These are phyloP conservation scores for Cnidoscolus chayamansa DNA, from an alignment of 441 rosid genomes.

Conservation along the genomic window DNA sequence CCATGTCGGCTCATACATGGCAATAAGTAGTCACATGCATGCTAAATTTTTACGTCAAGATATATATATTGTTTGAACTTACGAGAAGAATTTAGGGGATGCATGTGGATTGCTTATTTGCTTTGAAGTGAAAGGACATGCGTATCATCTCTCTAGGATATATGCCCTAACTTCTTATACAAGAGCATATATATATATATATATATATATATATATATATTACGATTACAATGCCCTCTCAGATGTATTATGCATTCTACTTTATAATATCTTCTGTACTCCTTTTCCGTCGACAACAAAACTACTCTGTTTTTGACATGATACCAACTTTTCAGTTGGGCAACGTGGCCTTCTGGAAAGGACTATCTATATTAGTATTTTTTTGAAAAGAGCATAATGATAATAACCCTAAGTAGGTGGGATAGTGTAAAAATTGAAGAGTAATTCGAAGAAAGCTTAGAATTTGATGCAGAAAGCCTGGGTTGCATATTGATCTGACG, in stretches of 20 bases:
- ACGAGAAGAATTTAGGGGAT: conserved; percentile 9
- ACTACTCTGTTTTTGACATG: background rate
- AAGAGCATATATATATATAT: too few species aligned
- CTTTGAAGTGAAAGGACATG: conserved; percentile 21
- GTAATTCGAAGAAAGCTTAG: background rate
- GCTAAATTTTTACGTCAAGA: conserved; percentile 8
- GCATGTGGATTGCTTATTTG: conserved; percentile 34
- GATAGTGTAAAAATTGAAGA: background rate
- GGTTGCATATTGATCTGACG: too few species aligned
- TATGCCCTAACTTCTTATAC: conserved; percentile 14
- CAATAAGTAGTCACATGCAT: conserved; percentile 43
- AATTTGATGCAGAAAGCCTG: background rate
- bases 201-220: too few species aligned
- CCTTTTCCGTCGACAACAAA: conserved; percentile 20
- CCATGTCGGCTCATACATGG: conserved; percentile 47
- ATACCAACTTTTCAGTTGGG: conserved; percentile 22
- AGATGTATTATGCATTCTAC: background rate
- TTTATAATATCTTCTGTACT: conserved; percentile 6
- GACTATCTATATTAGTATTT: background rate
- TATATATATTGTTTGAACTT: background rate
- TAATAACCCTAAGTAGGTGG: background rate
- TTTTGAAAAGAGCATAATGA: background rate
- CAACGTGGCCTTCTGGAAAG: conserved; percentile 22
- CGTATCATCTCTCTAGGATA: conserved; percentile 16
- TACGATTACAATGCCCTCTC: background rate